These are phyloP conservation scores for Penicillium coprophilum DNA, from an alignment of 495 filamentous ascomycete species.

Conservation along the genomic window DNA sequence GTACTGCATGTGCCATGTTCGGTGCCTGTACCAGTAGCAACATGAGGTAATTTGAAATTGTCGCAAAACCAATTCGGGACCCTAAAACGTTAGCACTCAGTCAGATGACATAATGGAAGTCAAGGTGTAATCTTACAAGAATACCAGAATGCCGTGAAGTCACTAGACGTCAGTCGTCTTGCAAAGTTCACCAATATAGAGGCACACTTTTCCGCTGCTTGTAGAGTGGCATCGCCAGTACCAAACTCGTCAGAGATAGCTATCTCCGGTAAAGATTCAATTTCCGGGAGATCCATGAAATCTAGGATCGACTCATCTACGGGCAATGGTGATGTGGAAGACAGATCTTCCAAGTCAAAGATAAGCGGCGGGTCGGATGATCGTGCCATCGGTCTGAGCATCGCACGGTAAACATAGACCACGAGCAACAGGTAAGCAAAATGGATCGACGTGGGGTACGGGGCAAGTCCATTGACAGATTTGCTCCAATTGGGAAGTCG, in stretches of 20 bases:
- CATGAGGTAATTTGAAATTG: slow-evolving; percentile 39
- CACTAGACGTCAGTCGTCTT: slow-evolving; percentile 29
- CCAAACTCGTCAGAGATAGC: slow-evolving; percentile 26
- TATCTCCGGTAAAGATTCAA: slow-evolving; percentile 29
- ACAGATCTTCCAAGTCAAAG: slow-evolving; percentile 34
- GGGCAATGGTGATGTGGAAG: slow-evolving; percentile 20
- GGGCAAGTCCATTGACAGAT: slow-evolving; percentile 29
- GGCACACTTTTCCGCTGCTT: slow-evolving; percentile 38
- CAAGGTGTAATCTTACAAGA: slow-evolving; percentile 28
- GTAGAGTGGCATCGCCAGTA: slow-evolving; percentile 31
- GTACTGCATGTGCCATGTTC: slow-evolving; percentile 28
- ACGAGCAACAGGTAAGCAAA: slow-evolving; percentile 39
- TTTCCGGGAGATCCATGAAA: slow-evolving; percentile 23
- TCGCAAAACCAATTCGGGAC: slow-evolving; percentile 40
- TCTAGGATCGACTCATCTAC: slow-evolving; percentile 27
- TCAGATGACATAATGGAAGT: background rate
- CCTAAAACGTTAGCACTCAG: slow-evolving; percentile 20
- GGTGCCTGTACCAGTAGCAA: slow-evolving; percentile 39
- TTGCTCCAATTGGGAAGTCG: slow-evolving; percentile 37
- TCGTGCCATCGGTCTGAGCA: slow-evolving; percentile 38
- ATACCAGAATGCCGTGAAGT: slow-evolving; percentile 40
- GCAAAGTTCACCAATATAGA: slow-evolving; percentile 36
- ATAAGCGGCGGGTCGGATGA: slow-evolving; percentile 36
- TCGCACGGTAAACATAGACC: slow-evolving; percentile 38
- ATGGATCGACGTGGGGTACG: slow-evolving; percentile 34